Conservation (phyloP, 176 grass and related monocot genomes). For the Eragrostis curvula region DNA sequence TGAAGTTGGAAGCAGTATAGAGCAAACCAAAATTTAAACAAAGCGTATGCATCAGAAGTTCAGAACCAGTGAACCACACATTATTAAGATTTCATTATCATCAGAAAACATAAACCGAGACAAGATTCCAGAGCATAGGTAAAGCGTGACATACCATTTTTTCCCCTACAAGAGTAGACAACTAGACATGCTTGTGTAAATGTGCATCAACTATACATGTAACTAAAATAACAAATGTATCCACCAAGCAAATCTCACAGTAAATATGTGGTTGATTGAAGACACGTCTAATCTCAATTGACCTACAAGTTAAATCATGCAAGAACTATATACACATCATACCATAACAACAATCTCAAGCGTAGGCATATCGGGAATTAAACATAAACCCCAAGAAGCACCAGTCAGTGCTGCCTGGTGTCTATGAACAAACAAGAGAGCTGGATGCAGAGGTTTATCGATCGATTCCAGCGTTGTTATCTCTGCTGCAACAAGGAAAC, state of each 20-base stretch:
- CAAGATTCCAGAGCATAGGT: neutral
- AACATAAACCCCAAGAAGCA: conserved; percentile 2
- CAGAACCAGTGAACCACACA: neutral
- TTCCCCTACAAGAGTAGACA: neutral
- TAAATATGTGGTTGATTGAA: neutral
- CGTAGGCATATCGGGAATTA: neutral
- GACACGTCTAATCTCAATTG: neutral
- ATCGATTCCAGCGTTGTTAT: conserved; percentile 87
- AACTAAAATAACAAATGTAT: no score
- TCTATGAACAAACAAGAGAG: conserved; percentile 35
- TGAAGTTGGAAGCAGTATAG: neutral
- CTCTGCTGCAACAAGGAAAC: conserved; percentile 36
- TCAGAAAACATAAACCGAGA: conserved; percentile 1
- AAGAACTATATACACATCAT: neutral
- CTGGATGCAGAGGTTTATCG: conserved; percentile 99
- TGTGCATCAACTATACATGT: no score
- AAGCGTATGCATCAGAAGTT: conserved; percentile 30
- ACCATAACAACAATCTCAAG: neutral
- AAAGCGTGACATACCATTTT: neutral
- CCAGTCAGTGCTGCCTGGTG: neutral
- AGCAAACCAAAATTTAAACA: conserved; percentile 12
- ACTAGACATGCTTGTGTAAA: neutral
- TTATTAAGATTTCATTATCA: neutral
- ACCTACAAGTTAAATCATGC: conserved; percentile 13
- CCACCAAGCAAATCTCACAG: neutral